Base-by-base conservation (phyloP, 2,329 filamentous ascomycete species). In the Diplodia corticola region DNA sequence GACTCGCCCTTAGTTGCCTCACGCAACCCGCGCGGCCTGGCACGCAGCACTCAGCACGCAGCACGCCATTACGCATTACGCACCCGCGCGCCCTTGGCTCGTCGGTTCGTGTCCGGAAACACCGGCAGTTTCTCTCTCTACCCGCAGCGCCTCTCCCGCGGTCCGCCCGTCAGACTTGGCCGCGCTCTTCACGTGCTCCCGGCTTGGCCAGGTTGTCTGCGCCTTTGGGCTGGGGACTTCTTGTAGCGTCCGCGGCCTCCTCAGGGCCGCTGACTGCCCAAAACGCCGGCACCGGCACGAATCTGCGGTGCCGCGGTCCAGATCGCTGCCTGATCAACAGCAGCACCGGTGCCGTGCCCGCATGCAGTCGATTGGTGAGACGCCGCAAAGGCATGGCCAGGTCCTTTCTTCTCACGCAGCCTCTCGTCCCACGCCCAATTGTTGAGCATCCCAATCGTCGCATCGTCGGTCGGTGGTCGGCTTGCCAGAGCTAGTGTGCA, bases 31-130 rank as follows among this genome's bases (percentile, higher is more conserved):
- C 20, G 28, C 54, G 35, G 54, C 35, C 54, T 57, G 54, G n/a
- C 54, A 3, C 24, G n/a, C n/a, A n/a, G n/a, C n/a, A n/a, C n/a
- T n/a, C n/a, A n/a, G n/a, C n/a, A n/a, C 30, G n/a, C 50, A 53
- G 50, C 24, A 17, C 10, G 24, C n/a, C 33, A 57, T 54, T 35
- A 35, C 50, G 50, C 50, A n/a, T n/a, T n/a, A n/a, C n/a, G n/a
- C 35, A 22, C n/a, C 20, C n/a, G 46, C 46, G n/a, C 20, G 3
- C 5, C 30, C 26, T 26, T 24, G 26, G 15, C 24, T 51, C 24
- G 20, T 17, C n/a, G 10, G 48, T 20, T 57, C 54, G 54, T 57
- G 54, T 57, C 28, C 55, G 55, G 55, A 60, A 60, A 48, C 55
- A 20, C 55, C 55, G 55, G 55, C 55, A 60, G 37, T 20, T 60